phyloP scores from a whole-genome alignment of 2,329 filamentous ascomycete species.

The Lasiodiplodia sp. region DNA sequence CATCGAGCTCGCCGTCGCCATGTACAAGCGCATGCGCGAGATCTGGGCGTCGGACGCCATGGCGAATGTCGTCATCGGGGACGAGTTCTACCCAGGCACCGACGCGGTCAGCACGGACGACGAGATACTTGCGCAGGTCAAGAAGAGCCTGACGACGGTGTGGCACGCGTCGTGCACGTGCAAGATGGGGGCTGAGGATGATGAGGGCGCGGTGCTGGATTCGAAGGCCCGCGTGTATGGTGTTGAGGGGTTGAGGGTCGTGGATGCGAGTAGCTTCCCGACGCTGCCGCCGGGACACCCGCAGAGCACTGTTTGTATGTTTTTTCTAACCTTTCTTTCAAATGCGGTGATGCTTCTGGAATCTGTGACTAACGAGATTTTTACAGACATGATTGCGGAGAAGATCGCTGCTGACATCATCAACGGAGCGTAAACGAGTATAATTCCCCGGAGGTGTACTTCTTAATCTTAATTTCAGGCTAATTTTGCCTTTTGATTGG shows the following conservation, averaged over 20 bases:
- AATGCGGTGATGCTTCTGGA: background rate
- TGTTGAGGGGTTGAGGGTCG: constrained; percentile 47
- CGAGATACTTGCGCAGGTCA: constrained; percentile 37
- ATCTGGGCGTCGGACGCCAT: constrained; percentile 38
- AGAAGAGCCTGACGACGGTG: constrained; percentile 38
- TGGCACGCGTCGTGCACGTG: constrained; percentile 48
- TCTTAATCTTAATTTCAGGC: too few relatives aligned
- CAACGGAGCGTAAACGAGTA: background rate
- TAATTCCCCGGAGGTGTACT: too few relatives aligned
- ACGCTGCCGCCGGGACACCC: constrained; percentile 44
- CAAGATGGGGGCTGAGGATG: constrained; percentile 46
- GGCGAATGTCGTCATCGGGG: constrained; percentile 35
- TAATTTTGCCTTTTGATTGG: too few relatives aligned
- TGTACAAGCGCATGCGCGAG: constrained; percentile 42
- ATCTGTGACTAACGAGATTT: background rate
- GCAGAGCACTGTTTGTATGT: constrained; percentile 8
- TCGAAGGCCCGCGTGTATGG: constrained; percentile 47
- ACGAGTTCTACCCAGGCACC: constrained; percentile 40
- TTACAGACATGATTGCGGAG: constrained; percentile 28
- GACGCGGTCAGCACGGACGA: constrained; percentile 36
- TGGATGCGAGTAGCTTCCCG: constrained; percentile 45
- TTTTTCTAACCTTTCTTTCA: too few relatives aligned
- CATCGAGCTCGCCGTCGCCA: constrained; percentile 41
- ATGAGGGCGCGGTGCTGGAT: constrained; percentile 48
- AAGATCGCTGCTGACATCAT: constrained; percentile 32